Conservation (phyloP, 306 rosid genomes). For the Aeschynomene evenia region DNA sequence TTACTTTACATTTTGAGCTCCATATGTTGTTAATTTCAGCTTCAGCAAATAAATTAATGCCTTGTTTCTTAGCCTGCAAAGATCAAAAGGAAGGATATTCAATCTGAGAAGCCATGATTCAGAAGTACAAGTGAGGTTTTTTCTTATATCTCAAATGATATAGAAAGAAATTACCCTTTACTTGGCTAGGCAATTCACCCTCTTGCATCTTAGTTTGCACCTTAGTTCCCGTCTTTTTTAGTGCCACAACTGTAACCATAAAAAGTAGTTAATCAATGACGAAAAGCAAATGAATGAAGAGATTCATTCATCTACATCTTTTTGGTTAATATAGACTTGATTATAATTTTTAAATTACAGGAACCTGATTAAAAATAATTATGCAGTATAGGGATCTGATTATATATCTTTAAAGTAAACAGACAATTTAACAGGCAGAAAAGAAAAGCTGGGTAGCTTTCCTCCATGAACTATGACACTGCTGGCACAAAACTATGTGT, state of each 20-base stretch:
- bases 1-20: conserved; percentile 14
- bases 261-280: conserved; percentile 21
- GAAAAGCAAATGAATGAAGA: conserved; percentile 12
- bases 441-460: conserved; percentile 24
- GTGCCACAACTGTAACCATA: conserved; percentile 57
- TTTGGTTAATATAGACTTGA: too few relatives aligned
- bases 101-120: conserved; percentile 15
- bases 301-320: neutral
- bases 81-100: conserved; percentile 18
- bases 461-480: neutral
- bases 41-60: conserved; percentile 19
- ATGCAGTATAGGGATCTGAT: too few relatives aligned
- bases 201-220: conserved; percentile 42
- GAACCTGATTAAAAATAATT: too few relatives aligned
- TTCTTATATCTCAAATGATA: neutral
- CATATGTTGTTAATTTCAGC: conserved; percentile 17
- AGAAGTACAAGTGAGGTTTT: neutral
- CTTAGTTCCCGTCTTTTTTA: conserved; percentile 50
- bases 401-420: too few relatives aligned
- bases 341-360: too few relatives aligned
- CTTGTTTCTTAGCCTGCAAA: conserved; percentile 48
- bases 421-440: neutral
- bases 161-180: conserved; percentile 42
- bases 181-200: conserved; percentile 24
- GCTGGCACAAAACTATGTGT: conserved; percentile 12